Conservation (phyloP, 1,284 basidiomycete genomes). For the Ustilago lituana region DNA sequence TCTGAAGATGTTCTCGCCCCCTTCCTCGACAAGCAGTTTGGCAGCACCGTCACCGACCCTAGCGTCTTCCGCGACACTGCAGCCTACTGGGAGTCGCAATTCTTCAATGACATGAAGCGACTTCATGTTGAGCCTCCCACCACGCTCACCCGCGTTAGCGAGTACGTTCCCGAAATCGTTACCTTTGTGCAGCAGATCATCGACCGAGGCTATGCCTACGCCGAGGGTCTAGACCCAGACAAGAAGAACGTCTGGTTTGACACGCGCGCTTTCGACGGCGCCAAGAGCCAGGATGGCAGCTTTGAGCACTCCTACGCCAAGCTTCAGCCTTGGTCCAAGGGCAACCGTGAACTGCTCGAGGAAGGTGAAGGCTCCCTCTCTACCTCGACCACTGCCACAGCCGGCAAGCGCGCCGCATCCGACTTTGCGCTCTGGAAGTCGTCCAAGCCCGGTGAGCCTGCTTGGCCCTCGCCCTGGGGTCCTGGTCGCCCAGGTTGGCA, state of each 20-base stretch:
- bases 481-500: conserved; percentile 98
- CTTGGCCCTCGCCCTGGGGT: conserved; percentile 97
- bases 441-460: conserved; percentile 96
- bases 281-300: conserved; percentile 46
- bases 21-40: conserved; percentile 66
- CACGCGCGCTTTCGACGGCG: conserved; percentile 84
- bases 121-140: conserved; percentile 88
- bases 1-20: conserved; percentile 61
- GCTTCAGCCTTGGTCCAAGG: conserved; percentile 92
- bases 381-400: conserved; percentile 68
- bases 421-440: conserved; percentile 99
- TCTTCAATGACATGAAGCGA: conserved; percentile 91
- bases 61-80: conserved; percentile 85
- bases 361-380: conserved; percentile 86
- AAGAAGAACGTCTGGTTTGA: conserved; percentile 84
- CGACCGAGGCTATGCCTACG: conserved; percentile 87
- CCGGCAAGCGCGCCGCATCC: conserved; percentile 72
- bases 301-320: conserved; percentile 82
- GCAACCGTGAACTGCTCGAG: conserved; percentile 86
- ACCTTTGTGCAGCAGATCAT: conserved; percentile 87
- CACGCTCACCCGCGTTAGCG: conserved; percentile 91
- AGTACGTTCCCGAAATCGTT: conserved; percentile 96
- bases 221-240: conserved; percentile 49
- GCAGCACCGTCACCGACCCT: conserved; percentile 84
- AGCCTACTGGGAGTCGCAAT: conserved; percentile 87